phyloP scores from a whole-genome alignment of 495 filamentous ascomycete genomes.

The Neurospora hispaniola region DNA sequence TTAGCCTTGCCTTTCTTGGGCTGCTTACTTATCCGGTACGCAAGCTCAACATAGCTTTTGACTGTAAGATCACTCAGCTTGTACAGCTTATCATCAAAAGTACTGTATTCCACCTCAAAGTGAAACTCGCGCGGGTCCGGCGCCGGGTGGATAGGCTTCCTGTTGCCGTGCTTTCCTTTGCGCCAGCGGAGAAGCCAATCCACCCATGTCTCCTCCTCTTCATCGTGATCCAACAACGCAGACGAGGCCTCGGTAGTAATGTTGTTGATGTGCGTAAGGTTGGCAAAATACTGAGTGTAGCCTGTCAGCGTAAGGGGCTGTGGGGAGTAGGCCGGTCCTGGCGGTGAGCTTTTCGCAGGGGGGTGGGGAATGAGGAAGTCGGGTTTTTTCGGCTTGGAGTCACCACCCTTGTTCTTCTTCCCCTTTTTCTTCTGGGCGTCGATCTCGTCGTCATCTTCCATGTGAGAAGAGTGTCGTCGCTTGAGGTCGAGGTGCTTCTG shows the following conservation, averaged over 20 bases:
- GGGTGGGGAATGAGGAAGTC: conserved; percentile 55
- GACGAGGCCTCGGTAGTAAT: conserved; percentile 8
- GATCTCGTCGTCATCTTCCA: not conserved
- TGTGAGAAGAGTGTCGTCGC: not conserved
- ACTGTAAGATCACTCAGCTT: conserved; percentile 78
- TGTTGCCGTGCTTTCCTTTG: conserved; percentile 47
- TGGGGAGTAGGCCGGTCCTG: conserved; percentile 84
- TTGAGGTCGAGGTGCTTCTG: conserved; percentile 17
- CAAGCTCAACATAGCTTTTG: conserved; percentile 66
- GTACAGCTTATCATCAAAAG: conserved; percentile 62
- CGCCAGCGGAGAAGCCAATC: conserved; percentile 31
- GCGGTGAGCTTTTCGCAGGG: conserved; percentile 61
- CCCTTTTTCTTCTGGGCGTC: conserved; percentile 35
- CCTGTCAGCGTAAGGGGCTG: conserved; percentile 66
- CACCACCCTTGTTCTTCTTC: conserved; percentile 40
- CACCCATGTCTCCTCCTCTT: conserved; percentile 14
- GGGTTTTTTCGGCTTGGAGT: conserved; percentile 48
- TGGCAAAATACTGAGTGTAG: conserved; percentile 88
- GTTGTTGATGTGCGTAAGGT: conserved; percentile 79
- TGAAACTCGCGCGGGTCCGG: conserved; percentile 52
- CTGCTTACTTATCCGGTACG: conserved; percentile 58
- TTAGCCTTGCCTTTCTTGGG: conserved; percentile 19
- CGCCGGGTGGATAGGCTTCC: conserved; percentile 35
- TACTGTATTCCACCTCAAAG: conserved; percentile 82
- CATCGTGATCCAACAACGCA: not conserved